phyloP scores from a whole-genome alignment of 2,329 filamentous ascomycete species.

The Cladosporium sp. region DNA sequence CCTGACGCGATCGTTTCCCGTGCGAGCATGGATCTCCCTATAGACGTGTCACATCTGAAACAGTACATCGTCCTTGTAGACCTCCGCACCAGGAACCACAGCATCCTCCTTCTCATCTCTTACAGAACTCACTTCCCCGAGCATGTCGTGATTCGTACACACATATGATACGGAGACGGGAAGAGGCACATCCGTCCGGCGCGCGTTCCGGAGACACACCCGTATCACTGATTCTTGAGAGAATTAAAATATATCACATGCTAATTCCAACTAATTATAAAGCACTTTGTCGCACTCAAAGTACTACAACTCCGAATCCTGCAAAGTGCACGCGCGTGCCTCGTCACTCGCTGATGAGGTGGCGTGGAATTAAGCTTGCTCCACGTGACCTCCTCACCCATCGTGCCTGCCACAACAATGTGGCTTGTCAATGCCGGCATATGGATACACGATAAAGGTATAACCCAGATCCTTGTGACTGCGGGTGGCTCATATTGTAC shows the following conservation, averaged over 20 bases:
- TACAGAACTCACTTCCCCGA: neutral
- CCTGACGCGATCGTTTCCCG: conserved; percentile 2
- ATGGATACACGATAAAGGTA: neutral
- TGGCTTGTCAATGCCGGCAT: neutral
- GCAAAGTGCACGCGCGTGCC: neutral
- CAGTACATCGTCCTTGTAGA: neutral
- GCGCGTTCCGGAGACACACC: neutral
- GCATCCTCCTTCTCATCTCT: neutral
- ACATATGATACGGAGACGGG: neutral
- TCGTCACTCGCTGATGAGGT: neutral
- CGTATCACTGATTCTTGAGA: neutral
- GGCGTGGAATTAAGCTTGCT: neutral
- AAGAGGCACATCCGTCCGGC: neutral
- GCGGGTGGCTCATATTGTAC: neutral
- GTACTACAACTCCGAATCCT: neutral
- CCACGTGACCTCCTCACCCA: neutral
- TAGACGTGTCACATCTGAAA: neutral
- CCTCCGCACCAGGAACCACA: neutral
- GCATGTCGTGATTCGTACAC: neutral
- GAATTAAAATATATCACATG: neutral
- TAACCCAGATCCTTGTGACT: neutral
- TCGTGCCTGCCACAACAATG: neutral
- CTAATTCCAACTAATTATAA: neutral
- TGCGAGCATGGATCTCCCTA: neutral
- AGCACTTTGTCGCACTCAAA: neutral